Evolutionary conservation across 2,329 filamentous ascomycete species (phyloP), one percentile per base, ranked within the genome.

Genomic region (Xylariaceae sp.): DNA sequence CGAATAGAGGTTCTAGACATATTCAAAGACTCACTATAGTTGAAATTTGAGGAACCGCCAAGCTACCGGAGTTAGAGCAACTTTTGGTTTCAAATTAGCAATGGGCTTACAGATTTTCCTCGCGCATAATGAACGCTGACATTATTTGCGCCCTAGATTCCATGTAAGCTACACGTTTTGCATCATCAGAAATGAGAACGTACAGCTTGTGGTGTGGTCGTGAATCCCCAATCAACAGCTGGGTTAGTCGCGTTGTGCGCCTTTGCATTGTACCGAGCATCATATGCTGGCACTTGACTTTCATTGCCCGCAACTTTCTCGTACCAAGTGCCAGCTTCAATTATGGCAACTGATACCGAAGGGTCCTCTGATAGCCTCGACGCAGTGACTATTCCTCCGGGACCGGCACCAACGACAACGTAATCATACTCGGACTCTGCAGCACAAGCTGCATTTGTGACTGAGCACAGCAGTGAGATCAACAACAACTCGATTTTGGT

Each of bases 91-190:
- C n/a, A n/a, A n/a, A n/a, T n/a, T n/a, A n/a, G n/a, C n/a, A n/a
- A n/a, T n/a, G n/a, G n/a, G n/a, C n/a, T n/a, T n/a, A n/a, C n/a
- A n/a, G n/a, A n/a, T n/a, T 71, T 73, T 1, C 72, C 73, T 5
- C 64, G 65, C 0, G 69, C 62, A 50, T 71, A 72, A 50, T 72
- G 66, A 5, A 74, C 57, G 14, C 56, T 52, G 2, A 68, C 55
- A 31, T 59, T 53, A 13, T 53, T 53, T 9, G 60, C 60, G 9
- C 64, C 66, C n/a, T n/a, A n/a, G n/a, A n/a, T n/a, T n/a, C n/a
- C n/a, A n/a, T n/a, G n/a, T n/a, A n/a, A n/a, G n/a, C n/a, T n/a
- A n/a, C n/a, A n/a, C n/a, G n/a, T n/a, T n/a, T n/a, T n/a, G n/a
- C n/a, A n/a, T n/a, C n/a, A n/a, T n/a, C n/a, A n/a, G n/a, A n/a